Evolutionary conservation across 306 rosid species (phyloP), one percentile per base, ranked within the genome.

Genomic region (Citrullus amarus): DNA sequence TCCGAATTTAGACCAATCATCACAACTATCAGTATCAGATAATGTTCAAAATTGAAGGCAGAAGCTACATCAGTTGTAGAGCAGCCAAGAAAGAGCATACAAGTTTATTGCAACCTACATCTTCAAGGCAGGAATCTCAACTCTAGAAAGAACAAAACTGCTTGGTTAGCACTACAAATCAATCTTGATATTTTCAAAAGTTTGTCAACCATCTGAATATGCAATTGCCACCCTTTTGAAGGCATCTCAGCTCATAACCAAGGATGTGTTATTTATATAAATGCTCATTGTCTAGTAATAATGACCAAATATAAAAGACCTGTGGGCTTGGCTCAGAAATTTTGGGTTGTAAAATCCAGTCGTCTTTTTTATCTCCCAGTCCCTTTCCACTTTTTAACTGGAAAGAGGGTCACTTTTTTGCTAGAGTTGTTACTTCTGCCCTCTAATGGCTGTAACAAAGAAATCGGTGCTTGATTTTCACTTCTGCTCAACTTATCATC

Each of bases 321-420:
- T 11, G 14, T 22, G 76, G 25, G 59, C 41, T 46, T 32, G 58
- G 57, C 5, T 22, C 57, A 10, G 57, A 70, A 43, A 70, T n/a
- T 28, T 22, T 14, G 57, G 28, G 76, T 22, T 70, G 76, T 36
- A 70, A 44, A 71, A 48, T 3, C 14, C 39, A 13, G 6, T 41
- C 34, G 10, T n/a, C 44, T 84, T 68, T 25, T 85, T 68, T 53
- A 53, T 53, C 57, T 53, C n/a, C 57, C 68, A 68, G 89, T 78
- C 10, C 87, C 68, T 89, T 87, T 95, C 82, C 96, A 88, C 78
- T 86, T 91, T 77, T 87, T 95, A 11, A 91, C 86, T 2, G 89
- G 93, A 82, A 92, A 81, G 8, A 89, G 82, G 74, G 91, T 92
- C 75, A 92, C 82, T 46, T 81, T 89, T 67, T 81, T 84, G 71